Conservation (phyloP, 495 filamentous ascomycete species). For the Penicillium lividum region DNA sequence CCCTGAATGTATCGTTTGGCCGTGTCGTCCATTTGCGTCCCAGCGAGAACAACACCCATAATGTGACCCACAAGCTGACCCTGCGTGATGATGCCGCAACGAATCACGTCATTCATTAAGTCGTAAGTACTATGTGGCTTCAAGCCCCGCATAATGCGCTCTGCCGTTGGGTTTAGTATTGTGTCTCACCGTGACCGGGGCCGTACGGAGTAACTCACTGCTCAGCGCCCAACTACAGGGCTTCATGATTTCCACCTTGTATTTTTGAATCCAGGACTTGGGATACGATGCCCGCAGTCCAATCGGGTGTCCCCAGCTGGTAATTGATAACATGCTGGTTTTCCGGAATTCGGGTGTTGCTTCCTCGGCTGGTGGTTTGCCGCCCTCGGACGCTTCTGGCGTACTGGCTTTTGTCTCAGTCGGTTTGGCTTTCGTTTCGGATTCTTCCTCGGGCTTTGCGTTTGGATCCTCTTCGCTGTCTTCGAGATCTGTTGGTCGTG, state of each 20-base stretch:
- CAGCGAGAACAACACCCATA: slow-evolving; percentile 11
- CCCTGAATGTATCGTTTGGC: slow-evolving; percentile 11
- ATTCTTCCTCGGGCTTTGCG: not conserved
- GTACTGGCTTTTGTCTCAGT: not conserved
- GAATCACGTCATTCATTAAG: slow-evolving; percentile 15
- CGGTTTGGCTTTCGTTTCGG: not conserved
- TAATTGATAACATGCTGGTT: slow-evolving; percentile 7
- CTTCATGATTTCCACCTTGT: slow-evolving; percentile 18
- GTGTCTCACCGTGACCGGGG: not conserved
- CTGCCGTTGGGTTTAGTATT: slow-evolving; percentile 4
- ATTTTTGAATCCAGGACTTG: slow-evolving; percentile 11
- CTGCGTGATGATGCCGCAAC: slow-evolving; percentile 20
- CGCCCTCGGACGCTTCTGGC: not conserved
- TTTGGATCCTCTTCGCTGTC: slow-evolving; percentile 1
- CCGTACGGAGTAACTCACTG: slow-evolving; percentile 4
- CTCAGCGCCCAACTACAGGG: slow-evolving; percentile 11
- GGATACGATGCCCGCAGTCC: slow-evolving; percentile 10
- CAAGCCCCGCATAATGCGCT: slow-evolving; percentile 17
- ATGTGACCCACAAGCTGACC: slow-evolving; percentile 14
- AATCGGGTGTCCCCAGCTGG: slow-evolving; percentile 15
- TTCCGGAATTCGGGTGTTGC: slow-evolving; percentile 6
- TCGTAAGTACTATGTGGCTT: slow-evolving; percentile 14
- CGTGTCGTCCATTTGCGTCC: slow-evolving; percentile 12
- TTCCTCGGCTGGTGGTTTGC: not conserved
- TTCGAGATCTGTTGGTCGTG: not conserved